Conservation (phyloP, 768 basidiomycete species). For the Antrodiella citrinella region DNA sequence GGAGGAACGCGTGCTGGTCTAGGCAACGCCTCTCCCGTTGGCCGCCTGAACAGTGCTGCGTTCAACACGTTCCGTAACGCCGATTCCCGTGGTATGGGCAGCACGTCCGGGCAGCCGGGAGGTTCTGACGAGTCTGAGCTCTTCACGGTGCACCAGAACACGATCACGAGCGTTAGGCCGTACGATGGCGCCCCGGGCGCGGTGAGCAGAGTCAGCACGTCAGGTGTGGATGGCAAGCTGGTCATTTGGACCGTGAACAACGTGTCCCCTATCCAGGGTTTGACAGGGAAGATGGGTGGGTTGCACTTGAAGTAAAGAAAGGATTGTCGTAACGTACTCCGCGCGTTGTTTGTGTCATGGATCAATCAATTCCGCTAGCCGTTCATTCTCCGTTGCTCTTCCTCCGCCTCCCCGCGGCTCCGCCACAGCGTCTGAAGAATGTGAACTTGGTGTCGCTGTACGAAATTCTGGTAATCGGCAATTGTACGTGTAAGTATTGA, state of each 20-base stretch:
- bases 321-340: no score
- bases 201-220: conserved; percentile 77
- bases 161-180: conserved; percentile 84
- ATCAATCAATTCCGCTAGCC: no score
- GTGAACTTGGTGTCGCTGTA: no score
- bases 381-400: no score
- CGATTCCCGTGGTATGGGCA: conserved; percentile 62
- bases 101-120: conserved; percentile 21
- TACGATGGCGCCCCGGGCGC: conserved; percentile 54
- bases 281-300: conserved; percentile 21
- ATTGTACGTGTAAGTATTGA: no score
- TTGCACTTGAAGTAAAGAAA: conserved; percentile 21
- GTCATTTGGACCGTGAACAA: conserved; percentile 83
- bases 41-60: conserved; percentile 81
- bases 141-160: conserved; percentile 93
- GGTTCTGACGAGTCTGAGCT: conserved; percentile 59
- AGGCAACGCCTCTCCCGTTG: conserved; percentile 38
- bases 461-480: no score
- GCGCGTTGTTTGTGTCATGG: no score
- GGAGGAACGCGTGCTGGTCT: conserved; percentile 39
- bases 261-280: conserved; percentile 37
- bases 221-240: conserved; percentile 88
- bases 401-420: no score
- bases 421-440: no score
- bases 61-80: conserved; percentile 93